phyloP scores from a whole-genome alignment of 1,139 yeast species.

The Candida labiduridarum region DNA sequence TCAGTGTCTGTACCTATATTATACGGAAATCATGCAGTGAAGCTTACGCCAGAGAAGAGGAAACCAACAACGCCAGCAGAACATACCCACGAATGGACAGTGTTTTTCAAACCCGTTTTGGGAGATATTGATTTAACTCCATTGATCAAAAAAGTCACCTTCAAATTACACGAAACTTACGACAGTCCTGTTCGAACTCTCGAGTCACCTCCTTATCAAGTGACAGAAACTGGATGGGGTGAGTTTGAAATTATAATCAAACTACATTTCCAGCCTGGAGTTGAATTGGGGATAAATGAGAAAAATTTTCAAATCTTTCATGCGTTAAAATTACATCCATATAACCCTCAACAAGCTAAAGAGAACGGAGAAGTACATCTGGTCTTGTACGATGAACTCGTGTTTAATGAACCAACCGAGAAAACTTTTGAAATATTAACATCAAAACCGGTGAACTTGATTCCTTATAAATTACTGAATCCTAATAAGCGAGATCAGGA shows the following conservation, averaged over 20 bases:
- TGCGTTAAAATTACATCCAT: constrained; percentile 90
- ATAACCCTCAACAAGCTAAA: constrained; percentile 51
- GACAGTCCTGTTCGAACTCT: constrained; percentile 80
- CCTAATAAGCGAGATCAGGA: constrained; percentile 47
- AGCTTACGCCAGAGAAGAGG: constrained; percentile 59
- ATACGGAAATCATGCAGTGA: constrained; percentile 85
- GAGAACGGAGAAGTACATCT: constrained; percentile 60
- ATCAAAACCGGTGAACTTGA: constrained; percentile 68
- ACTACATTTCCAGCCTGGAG: constrained; percentile 80
- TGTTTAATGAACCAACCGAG: constrained; percentile 96
- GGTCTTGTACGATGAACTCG: constrained; percentile 84
- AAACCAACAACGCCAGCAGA: constrained; percentile 80
- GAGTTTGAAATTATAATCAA: constrained; percentile 93
- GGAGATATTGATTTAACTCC: constrained; percentile 78
- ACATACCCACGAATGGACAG: constrained; percentile 96
- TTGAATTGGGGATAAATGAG: constrained; percentile 66
- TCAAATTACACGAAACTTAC: constrained; percentile 93
- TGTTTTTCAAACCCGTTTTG: constrained; percentile 82
- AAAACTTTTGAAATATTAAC: constrained; percentile 79
- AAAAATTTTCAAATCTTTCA: constrained; percentile 86
- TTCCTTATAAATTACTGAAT: constrained; percentile 61
- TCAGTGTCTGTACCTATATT: constrained; percentile 83
- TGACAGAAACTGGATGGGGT: constrained; percentile 99
- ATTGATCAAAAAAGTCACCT: constrained; percentile 85
- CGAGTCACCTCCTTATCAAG: constrained; percentile 90